These are phyloP conservation scores for Blastomyces gilchristii DNA, from an alignment of 2,329 filamentous ascomycete species.

Conservation along the genomic window DNA sequence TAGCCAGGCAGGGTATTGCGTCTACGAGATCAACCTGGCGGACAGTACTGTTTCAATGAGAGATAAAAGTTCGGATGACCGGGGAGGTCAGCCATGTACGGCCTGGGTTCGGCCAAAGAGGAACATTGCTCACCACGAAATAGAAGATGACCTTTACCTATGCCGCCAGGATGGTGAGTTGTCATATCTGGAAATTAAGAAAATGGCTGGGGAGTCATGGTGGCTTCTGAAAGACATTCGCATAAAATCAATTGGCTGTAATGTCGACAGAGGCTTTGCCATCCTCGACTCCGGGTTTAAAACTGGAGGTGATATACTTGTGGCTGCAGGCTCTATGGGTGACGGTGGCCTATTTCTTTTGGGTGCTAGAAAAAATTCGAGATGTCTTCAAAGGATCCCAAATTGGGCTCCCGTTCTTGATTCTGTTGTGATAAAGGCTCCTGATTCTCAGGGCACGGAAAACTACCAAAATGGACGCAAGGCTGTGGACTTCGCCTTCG, in stretches of 20 bases:
- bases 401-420: constrained; percentile 50
- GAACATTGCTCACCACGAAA: constrained; percentile 49
- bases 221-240: constrained; percentile 41
- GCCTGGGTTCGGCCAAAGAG: constrained; percentile 74
- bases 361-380: constrained; percentile 45
- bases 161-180: constrained; percentile 80
- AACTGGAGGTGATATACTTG: constrained; percentile 62
- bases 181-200: constrained; percentile 59
- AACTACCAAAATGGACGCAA: constrained; percentile 9
- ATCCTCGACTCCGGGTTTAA: constrained; percentile 50
- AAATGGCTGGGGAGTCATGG: constrained; percentile 37
- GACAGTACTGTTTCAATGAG: background rate
- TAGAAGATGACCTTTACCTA: constrained; percentile 71
- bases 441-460: constrained; percentile 14
- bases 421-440: constrained; percentile 25
- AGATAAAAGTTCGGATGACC: background rate
- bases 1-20: constrained; percentile 48
- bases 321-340: constrained; percentile 68
- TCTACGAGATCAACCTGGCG: background rate
- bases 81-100: constrained; percentile 50
- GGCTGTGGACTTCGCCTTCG: constrained; percentile 29
- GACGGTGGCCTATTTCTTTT: constrained; percentile 68
- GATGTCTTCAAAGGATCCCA: constrained; percentile 51
- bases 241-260: constrained; percentile 59
- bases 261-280: constrained; percentile 73